These are phyloP conservation scores for Amyloporia xantha DNA, from an alignment of 768 basidiomycete genomes.

Conservation along the genomic window DNA sequence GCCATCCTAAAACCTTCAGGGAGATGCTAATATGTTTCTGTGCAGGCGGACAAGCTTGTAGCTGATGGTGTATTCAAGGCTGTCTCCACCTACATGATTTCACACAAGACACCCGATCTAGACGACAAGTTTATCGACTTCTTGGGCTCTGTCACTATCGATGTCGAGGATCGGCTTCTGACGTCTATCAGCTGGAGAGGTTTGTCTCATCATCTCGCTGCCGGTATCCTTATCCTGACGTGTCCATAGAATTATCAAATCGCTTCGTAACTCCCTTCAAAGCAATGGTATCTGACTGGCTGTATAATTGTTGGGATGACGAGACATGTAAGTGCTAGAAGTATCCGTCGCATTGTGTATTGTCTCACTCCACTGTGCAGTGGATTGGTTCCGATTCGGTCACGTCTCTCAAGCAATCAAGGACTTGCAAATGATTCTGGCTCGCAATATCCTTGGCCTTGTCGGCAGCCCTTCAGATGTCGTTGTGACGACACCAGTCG, in stretches of 20 bases:
- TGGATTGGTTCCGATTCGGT: slow-evolving; percentile 22
- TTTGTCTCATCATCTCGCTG: slow-evolving; percentile 27
- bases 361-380: slow-evolving; percentile 8
- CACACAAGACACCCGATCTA: slow-evolving; percentile 45
- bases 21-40: slow-evolving; percentile 1
- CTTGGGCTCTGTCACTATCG: slow-evolving; percentile 39
- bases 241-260: slow-evolving; percentile 14
- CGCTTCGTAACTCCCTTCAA: slow-evolving; percentile 16
- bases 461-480: slow-evolving; percentile 4
- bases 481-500: slow-evolving; percentile 10
- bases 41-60: slow-evolving; percentile 44
- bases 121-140: slow-evolving; percentile 47
- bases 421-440: slow-evolving; percentile 3
- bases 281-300: slow-evolving; percentile 16
- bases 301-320: slow-evolving; percentile 21
- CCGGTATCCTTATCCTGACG: neutral
- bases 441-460: slow-evolving; percentile 8
- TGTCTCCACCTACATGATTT: slow-evolving; percentile 42
- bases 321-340: slow-evolving; percentile 13
- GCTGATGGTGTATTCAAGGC: slow-evolving; percentile 35
- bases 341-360: neutral
- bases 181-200: slow-evolving; percentile 40
- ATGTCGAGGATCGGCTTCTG: slow-evolving; percentile 52
- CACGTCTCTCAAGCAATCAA: slow-evolving; percentile 7
- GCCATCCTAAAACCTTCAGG: neutral